Base-by-base conservation (phyloP, 306 rosid genomes). In the Hippophae tibetana region DNA sequence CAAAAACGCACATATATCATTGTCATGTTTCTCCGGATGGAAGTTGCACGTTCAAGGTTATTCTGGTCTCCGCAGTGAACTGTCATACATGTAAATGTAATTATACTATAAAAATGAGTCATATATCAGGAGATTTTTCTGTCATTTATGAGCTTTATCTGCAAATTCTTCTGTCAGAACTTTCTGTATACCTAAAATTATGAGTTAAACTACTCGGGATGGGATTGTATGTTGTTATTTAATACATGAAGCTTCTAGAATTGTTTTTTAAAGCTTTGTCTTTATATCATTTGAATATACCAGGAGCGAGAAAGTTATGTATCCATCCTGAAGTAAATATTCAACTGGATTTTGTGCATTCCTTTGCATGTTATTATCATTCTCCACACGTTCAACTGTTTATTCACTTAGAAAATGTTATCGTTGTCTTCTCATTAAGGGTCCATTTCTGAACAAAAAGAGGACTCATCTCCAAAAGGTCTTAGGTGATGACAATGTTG, bases 401-500 rank as follows among this genome's bases (percentile, higher is more conserved):
- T 27, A 11, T 45, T 31, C 43, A 23, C 47, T 8, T 11, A 5
- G 12, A 61, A 6, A 13, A 31, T 61, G 6, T 8, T 6, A 25
- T 42, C n/a, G 54, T 70, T 71, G 60, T 65, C 45, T 27, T 64
- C 31, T 65, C 8, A 54, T 67, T 68, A 70, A 84, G 97, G 97
- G 95, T 38, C 95, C 97, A 10, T 76, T 42, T 61, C 65, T 78
- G 51, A 75, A 72, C 25, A 56, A 43, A 43, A 62, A 64, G 2
- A 64, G 70, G 43, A 89, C 89, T 53, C 95, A 77, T 63, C 70
- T 86, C n/a, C 97, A 86, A 52, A 89, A 70, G 72, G 61, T 70
- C 44, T 68, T 86, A 9, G 95, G 93, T 41, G 95, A 89, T 62
- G 93, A 86, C 31, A 86, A 78, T 47, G 76, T 80, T 54, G 67